A percentile compares a stretch with the other conserved stretches of the same genome.
These are phyloP conservation scores for Mortierella sp. DNA, from an alignment of 371 early-diverging fungal species.

Conservation along the genomic window DNA sequence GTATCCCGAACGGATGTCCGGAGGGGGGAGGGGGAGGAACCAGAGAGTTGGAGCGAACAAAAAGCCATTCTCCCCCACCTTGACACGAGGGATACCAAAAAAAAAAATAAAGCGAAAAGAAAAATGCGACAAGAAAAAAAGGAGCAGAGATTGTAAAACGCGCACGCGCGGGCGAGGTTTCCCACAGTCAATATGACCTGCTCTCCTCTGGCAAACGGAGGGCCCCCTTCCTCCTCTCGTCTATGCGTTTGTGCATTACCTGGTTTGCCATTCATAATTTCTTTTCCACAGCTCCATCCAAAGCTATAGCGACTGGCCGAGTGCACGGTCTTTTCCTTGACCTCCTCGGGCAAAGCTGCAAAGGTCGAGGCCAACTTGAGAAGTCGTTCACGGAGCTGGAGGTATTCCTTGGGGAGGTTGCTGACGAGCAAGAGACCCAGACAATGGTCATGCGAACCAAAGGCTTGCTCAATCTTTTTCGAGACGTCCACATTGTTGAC, in stretches of 20 bases:
- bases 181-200: too few relatives aligned
- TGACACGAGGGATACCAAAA: too few relatives aligned
- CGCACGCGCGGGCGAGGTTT: too few relatives aligned
- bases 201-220: not conserved
- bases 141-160: too few relatives aligned
- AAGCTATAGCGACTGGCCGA: slow-evolving; percentile 59
- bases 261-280: slow-evolving; percentile 67
- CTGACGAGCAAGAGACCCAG: slow-evolving; percentile 63
- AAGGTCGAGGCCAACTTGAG: slow-evolving; percentile 60
- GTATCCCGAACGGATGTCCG: too few relatives aligned
- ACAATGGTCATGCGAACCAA: slow-evolving; percentile 56
- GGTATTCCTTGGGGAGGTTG: slow-evolving; percentile 57
- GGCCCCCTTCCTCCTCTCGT: not conserved
- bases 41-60: too few relatives aligned
- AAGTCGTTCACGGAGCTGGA: slow-evolving; percentile 54
- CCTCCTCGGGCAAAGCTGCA: slow-evolving; percentile 61
- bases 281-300: slow-evolving; percentile 73
- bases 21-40: too few relatives aligned
- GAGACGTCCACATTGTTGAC: slow-evolving; percentile 41
- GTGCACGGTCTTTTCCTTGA: slow-evolving; percentile 56
- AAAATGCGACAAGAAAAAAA: too few relatives aligned
- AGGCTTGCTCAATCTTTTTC: slow-evolving; percentile 57
- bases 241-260: slow-evolving; percentile 18
- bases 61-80: too few relatives aligned
- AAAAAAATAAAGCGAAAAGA: too few relatives aligned